phyloP scores from a whole-genome alignment of 495 filamentous ascomycete genomes.

The Ascodesmis nigricans region DNA sequence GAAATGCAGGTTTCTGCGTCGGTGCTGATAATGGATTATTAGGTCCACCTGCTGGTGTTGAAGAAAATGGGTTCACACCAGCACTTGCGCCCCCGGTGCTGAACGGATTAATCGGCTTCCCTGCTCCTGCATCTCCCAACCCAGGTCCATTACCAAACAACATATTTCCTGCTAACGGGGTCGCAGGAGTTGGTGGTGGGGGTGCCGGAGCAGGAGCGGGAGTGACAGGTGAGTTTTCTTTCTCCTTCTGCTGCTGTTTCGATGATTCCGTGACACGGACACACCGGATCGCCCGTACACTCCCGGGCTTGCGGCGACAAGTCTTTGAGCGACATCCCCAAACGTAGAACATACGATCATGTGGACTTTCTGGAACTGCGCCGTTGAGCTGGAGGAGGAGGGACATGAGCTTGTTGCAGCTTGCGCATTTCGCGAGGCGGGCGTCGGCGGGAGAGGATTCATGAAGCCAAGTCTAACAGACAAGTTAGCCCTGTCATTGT shows the following conservation, averaged over 20 bases:
- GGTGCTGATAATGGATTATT: constrained; percentile 36
- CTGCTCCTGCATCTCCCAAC: neutral
- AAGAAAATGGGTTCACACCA: constrained; percentile 28
- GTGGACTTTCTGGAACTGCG: constrained; percentile 58
- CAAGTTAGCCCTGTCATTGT: too few relatives aligned
- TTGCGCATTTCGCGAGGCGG: constrained; percentile 62
- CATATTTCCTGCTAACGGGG: constrained; percentile 25
- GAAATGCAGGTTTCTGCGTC: constrained; percentile 29
- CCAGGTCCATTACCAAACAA: constrained; percentile 27
- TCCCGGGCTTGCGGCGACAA: constrained; percentile 67
- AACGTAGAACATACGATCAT: constrained; percentile 71
- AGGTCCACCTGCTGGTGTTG: constrained; percentile 20
- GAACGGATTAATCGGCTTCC: constrained; percentile 2
- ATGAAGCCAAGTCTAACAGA: constrained; percentile 71
- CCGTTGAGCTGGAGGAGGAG: constrained; percentile 80
- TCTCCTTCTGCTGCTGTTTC: constrained; percentile 10
- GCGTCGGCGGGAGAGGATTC: constrained; percentile 46
- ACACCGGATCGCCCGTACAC: constrained; percentile 47
- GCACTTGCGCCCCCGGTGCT: constrained; percentile 12
- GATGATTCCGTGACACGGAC: constrained; percentile 28
- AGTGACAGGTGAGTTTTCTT: constrained; percentile 8
- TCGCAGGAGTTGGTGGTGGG: constrained; percentile 1
- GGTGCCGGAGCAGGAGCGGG: constrained; percentile 6
- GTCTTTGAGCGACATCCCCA: constrained; percentile 56
- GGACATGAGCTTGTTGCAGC: constrained; percentile 65